phyloP scores from a whole-genome alignment of 345 rosid species.

The Euphorbia peplus region DNA sequence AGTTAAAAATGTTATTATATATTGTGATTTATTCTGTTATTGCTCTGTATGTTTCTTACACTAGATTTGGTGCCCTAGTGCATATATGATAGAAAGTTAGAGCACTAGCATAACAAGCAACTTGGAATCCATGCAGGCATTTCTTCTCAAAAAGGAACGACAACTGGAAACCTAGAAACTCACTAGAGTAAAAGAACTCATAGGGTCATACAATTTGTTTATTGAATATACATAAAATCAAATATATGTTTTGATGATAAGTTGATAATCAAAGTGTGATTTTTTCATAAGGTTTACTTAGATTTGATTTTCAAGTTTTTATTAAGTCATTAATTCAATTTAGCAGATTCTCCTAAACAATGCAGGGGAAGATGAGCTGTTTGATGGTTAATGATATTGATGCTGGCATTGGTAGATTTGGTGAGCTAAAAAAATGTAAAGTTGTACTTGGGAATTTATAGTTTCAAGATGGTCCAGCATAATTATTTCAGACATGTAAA shows the following conservation, averaged over 20 bases:
- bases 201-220: neutral
- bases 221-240: neutral
- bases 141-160: neutral
- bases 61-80: neutral
- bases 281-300: neutral
- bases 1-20: slow-evolving; percentile 14
- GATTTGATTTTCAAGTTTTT: neutral
- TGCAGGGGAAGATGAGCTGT: slow-evolving; percentile 98
- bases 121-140: neutral
- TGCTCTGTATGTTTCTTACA: neutral
- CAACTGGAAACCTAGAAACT: neutral
- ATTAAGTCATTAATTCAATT: neutral
- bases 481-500: neutral
- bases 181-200: neutral
- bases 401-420: slow-evolving; percentile 98
- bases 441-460: slow-evolving; percentile 9
- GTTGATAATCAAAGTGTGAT: too few species aligned
- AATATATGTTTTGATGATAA: too few species aligned
- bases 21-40: slow-evolving; percentile 3
- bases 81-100: neutral
- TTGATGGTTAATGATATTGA: slow-evolving; percentile 94
- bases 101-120: neutral
- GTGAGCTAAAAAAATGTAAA: slow-evolving; percentile 37
- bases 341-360: slow-evolving; percentile 15
- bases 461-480: neutral